These are phyloP conservation scores for Ochromonadaceae sp. DNA, from an alignment of 352 stramenopile genomes.

Conservation along the genomic window DNA sequence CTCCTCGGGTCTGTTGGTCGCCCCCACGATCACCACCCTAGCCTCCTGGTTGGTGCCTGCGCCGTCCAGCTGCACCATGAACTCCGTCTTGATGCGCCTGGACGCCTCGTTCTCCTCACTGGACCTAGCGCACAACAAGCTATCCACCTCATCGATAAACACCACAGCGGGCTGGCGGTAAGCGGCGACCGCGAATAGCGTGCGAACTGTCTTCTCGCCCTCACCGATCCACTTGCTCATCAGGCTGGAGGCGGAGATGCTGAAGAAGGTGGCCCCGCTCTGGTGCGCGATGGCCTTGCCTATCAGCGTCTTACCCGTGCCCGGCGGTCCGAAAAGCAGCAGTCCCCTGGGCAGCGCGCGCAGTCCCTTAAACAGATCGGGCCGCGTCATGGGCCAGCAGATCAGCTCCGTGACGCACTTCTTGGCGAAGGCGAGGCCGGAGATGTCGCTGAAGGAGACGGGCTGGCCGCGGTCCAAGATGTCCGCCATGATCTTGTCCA, in stretches of 20 bases:
- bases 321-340: constrained; percentile 82
- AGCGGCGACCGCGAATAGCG: constrained; percentile 84
- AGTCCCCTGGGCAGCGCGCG: constrained; percentile 69
- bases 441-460: constrained; percentile 93
- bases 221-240: constrained; percentile 99
- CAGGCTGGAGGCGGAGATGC: constrained; percentile 91
- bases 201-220: constrained; percentile 91
- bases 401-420: constrained; percentile 93
- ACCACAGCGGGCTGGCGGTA: constrained; percentile 84
- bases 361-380: constrained; percentile 91
- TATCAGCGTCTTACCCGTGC: constrained; percentile 93
- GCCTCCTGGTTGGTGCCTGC: constrained; percentile 47
- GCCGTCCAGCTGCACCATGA: constrained; percentile 91
- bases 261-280: constrained; percentile 94
- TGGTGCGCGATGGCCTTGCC: constrained; percentile 97
- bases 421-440: constrained; percentile 90
- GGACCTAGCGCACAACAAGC: constrained; percentile 83
- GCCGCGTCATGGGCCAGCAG: constrained; percentile 85
- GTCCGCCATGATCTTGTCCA: constrained; percentile 91
- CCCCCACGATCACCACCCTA: constrained; percentile 45
- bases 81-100: constrained; percentile 94
- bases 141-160: constrained; percentile 99
- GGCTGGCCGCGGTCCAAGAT: constrained; percentile 81
- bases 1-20: constrained; percentile 92
- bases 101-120: constrained; percentile 93